Base-by-base conservation (phyloP, 2,329 filamentous ascomycete genomes). In the Claviceps humidiphila region DNA sequence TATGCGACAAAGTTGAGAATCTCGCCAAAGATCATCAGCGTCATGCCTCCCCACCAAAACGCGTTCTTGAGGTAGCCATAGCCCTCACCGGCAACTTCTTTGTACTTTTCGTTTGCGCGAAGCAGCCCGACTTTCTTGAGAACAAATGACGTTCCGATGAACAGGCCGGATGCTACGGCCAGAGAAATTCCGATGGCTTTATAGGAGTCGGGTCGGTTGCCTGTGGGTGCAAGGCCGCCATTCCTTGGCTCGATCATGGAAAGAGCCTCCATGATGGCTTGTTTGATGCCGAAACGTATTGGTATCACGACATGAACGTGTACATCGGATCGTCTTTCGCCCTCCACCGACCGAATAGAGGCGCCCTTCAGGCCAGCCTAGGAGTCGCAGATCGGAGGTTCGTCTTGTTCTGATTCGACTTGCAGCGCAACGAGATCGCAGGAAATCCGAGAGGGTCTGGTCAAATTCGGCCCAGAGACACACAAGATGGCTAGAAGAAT, bases 1-100 rank as follows among this genome's bases (percentile, higher is more conserved):
- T 97, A 97, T 51, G 93, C 93, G 65, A 91, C 88, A 66, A 97
- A 95, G 70, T 98, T 98, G 79, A 89, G 95, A 53, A 95, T 81
- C 69, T 98, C 93, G 59, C 93, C 93, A 44, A 97, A 62, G 60
- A 97, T 95, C 93, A 98, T 97, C 54, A 97, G 76, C 0, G 74
- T 89, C 93, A 98, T 97, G 60, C 93, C 93, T 1, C 74, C 68
- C 93, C 93, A 98, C 93, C 93, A 98, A 73, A 80, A 95, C 20
- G 75, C 75, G 63, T 97, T 97, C 72, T 95, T 95, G 61, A 98
- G 80, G 66, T 97, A 98, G 56, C 91, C 90, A 67, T 97, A 97
- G 53, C 93, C 93, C 68, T 97, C 91, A 55, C 93, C 93, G 0
- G 93, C 90, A 58, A 87, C 88, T 70, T 97, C 89, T 56, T 95